Conservation (phyloP, 768 basidiomycete genomes). For the Crepidotus variabilis region DNA sequence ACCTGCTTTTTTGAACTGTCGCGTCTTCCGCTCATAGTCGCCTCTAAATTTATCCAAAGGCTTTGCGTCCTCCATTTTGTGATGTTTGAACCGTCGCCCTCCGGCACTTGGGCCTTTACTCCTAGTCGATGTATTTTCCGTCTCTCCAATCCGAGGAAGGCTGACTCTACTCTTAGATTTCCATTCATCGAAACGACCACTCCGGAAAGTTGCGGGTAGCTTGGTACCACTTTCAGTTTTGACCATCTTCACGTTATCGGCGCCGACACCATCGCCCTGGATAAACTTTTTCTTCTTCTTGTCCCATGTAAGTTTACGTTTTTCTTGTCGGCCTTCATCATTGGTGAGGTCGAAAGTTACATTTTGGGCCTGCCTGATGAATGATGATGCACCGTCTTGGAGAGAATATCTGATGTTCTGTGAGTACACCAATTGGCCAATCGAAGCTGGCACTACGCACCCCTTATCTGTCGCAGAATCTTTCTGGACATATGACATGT, state of each 20-base stretch:
- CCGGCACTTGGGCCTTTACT: conserved; percentile 35
- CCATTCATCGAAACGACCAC: conserved; percentile 96
- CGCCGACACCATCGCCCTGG: conserved; percentile 77
- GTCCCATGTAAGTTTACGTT: conserved; percentile 82
- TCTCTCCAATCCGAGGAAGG: conserved; percentile 82
- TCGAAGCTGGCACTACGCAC: conserved; percentile 37
- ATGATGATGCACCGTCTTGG: conserved; percentile 81
- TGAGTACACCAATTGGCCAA: neutral
- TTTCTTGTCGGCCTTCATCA: conserved; percentile 64
- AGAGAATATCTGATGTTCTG: conserved; percentile 70
- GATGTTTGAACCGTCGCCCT: conserved; percentile 73
- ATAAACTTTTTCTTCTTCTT: conserved; percentile 95
- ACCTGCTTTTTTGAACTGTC: conserved; percentile 57
- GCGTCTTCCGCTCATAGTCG: conserved; percentile 71
- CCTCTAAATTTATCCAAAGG: conserved; percentile 71
- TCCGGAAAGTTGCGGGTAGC: conserved; percentile 88
- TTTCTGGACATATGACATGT: conserved; percentile 90
- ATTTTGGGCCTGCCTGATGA: conserved; percentile 76
- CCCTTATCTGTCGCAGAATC: conserved; percentile 87
- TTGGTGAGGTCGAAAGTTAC: conserved; percentile 80
- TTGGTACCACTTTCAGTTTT: conserved; percentile 89
- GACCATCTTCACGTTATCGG: conserved; percentile 93
- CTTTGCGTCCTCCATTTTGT: conserved; percentile 58
- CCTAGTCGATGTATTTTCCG: conserved; percentile 42
- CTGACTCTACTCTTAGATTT: conserved; percentile 69